These are phyloP conservation scores for Choanephora cucurbitarum DNA, from an alignment of 371 early-diverging fungal species.

Conservation along the genomic window DNA sequence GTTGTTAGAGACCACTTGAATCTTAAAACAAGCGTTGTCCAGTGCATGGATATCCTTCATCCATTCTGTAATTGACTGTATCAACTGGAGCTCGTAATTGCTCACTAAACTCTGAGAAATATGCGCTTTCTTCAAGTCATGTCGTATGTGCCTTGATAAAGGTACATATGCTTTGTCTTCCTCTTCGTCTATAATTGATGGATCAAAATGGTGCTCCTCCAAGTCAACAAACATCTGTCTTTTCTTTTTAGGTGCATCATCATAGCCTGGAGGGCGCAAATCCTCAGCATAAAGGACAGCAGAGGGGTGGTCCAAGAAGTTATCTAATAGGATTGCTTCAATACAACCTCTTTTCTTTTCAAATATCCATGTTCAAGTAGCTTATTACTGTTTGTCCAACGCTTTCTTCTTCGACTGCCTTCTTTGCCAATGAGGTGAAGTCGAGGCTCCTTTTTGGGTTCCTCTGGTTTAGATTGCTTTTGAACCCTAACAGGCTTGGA, in stretches of 20 bases:
- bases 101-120: slow-evolving; percentile 31
- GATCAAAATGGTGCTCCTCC: no score
- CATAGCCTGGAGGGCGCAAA: slow-evolving; percentile 37
- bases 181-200: neutral
- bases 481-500: neutral
- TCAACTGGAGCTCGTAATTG: slow-evolving; percentile 28
- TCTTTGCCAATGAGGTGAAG: slow-evolving; percentile 34
- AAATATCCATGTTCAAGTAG: no score
- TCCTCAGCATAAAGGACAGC: slow-evolving; percentile 40
- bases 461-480: slow-evolving; percentile 1
- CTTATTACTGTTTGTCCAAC: slow-evolving; percentile 45
- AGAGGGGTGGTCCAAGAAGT: slow-evolving; percentile 37
- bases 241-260: neutral
- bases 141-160: slow-evolving; percentile 21
- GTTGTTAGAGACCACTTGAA: slow-evolving; percentile 30
- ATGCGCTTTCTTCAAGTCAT: slow-evolving; percentile 29
- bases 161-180: slow-evolving; percentile 6
- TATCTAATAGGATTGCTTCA: no score
- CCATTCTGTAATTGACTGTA: slow-evolving; percentile 24
- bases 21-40: slow-evolving; percentile 14
- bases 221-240: neutral
- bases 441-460: slow-evolving; percentile 8
- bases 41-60: slow-evolving; percentile 9
- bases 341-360: no score
- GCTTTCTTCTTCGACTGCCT: slow-evolving; percentile 34